These are phyloP conservation scores for Calonectria honghensis DNA, from an alignment of 2,329 filamentous ascomycete genomes.

Conservation along the genomic window DNA sequence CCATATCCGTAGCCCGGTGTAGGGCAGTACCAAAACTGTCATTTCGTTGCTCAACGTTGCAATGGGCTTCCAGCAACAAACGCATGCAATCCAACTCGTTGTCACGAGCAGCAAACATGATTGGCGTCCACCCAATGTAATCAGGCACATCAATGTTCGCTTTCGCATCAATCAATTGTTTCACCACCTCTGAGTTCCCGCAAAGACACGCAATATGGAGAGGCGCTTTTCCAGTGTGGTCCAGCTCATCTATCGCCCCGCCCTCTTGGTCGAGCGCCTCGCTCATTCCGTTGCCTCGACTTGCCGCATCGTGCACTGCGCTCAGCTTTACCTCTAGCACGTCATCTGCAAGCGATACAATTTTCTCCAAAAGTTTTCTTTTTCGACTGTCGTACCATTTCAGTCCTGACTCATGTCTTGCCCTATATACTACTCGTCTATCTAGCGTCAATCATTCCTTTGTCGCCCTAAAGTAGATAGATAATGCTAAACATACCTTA, in stretches of 20 bases:
- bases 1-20: accelerated
- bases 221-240: accelerated
- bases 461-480: accelerated
- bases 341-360: background rate
- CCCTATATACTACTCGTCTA: background rate
- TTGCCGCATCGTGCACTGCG: slow-evolving; percentile 18
- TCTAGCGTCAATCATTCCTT: background rate
- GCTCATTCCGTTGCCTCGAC: accelerated
- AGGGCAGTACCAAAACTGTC: accelerated
- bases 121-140: accelerated
- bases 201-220: accelerated
- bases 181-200: accelerated
- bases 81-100: background rate
- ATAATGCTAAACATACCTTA: slow-evolving; percentile 26
- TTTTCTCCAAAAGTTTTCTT: background rate
- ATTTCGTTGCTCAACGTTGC: background rate
- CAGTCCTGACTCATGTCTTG: background rate
- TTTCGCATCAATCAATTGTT: slow-evolving; percentile 23
- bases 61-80: background rate
- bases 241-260: slow-evolving; percentile 10
- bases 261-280: slow-evolving; percentile 32
- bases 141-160: slow-evolving; percentile 15
- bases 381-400: background rate
- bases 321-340: accelerated
- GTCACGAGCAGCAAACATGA: accelerated